Percentiles rank a stretch among this genome's conserved stretches.
These are phyloP conservation scores for Cryphonectria radicalis DNA, from an alignment of 2,329 filamentous ascomycete species.

Conservation along the genomic window DNA sequence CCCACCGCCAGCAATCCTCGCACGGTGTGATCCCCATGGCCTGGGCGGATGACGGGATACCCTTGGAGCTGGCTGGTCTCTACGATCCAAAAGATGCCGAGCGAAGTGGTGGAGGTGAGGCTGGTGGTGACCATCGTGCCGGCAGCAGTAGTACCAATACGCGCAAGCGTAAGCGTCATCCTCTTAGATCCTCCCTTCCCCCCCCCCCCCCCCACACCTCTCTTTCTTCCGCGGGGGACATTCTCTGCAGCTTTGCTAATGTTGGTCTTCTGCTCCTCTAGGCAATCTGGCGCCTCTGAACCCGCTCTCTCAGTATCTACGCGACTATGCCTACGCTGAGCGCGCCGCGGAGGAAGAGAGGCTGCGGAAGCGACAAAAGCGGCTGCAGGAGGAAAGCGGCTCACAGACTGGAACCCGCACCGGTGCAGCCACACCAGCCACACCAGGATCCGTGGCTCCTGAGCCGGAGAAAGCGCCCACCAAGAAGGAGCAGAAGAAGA, in stretches of 20 bases:
- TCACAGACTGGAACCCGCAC: conserved; percentile 56
- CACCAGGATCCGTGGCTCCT: conserved; percentile 65
- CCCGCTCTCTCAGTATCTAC: conserved; percentile 56
- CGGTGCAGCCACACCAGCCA: conserved; percentile 62
- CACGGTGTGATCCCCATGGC: conserved; percentile 79
- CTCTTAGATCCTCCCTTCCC: neutral
- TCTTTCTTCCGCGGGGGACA: neutral
- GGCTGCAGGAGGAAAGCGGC: conserved; percentile 57
- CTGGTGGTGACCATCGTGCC: conserved; percentile 51
- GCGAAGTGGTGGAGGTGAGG: conserved; percentile 41
- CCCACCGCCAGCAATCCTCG: conserved; percentile 74
- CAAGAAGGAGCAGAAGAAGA: conserved; percentile 85
- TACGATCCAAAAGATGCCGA: conserved; percentile 25
- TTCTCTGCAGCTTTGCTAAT: conserved; percentile 22
- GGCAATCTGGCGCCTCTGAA: conserved; percentile 49
- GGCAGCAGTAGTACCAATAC: conserved; percentile 58
- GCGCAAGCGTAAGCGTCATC: conserved; percentile 61
- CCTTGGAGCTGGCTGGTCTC: conserved; percentile 46
- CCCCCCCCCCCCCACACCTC: too few species aligned
- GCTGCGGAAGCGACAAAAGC: conserved; percentile 67
- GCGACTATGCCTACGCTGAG: conserved; percentile 68
- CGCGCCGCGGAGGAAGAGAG: conserved; percentile 74
- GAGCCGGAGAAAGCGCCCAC: conserved; percentile 72
- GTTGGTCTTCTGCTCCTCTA: conserved; percentile 35
- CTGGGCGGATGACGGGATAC: conserved; percentile 72